These are phyloP conservation scores for Wallacemonas sp. DNA, from an alignment of 208 protist genomes.

Conservation along the genomic window DNA sequence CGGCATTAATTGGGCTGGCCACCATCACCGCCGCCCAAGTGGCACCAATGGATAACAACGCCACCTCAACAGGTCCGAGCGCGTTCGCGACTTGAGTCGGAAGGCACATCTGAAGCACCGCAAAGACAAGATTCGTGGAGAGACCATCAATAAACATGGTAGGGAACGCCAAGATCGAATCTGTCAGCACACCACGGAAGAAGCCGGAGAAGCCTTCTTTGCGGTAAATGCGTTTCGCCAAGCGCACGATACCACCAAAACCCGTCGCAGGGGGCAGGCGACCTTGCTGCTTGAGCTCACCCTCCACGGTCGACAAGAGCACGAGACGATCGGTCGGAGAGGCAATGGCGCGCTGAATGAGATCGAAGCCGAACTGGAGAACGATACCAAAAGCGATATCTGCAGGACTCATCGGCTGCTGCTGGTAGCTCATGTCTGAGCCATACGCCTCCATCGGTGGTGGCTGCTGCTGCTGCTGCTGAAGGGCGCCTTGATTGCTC, in stretches of 20 bases:
- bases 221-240: slow-evolving; percentile 52
- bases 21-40: slow-evolving; percentile 54
- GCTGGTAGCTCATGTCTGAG: neutral
- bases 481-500: too few species aligned
- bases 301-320: slow-evolving; percentile 70
- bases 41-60: slow-evolving; percentile 52
- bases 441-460: too few species aligned
- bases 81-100: slow-evolving; percentile 30
- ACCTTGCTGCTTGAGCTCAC: slow-evolving; percentile 68
- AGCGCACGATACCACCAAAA: slow-evolving; percentile 54
- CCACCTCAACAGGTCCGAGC: slow-evolving; percentile 41
- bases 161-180: slow-evolving; percentile 60
- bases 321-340: slow-evolving; percentile 66
- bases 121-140: slow-evolving; percentile 47
- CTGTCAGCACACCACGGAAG: slow-evolving; percentile 65
- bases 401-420: neutral
- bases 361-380: slow-evolving; percentile 46
- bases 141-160: slow-evolving; percentile 56
- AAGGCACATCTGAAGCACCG: slow-evolving; percentile 41
- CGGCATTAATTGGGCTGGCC: slow-evolving; percentile 64
- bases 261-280: slow-evolving; percentile 54
- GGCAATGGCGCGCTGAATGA: slow-evolving; percentile 59
- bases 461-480: too few species aligned
- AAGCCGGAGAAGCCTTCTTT: slow-evolving; percentile 59
- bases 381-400: slow-evolving; percentile 34